Conservation (phyloP, 176 grass and related monocot genomes). For the Phragmites australis region DNA sequence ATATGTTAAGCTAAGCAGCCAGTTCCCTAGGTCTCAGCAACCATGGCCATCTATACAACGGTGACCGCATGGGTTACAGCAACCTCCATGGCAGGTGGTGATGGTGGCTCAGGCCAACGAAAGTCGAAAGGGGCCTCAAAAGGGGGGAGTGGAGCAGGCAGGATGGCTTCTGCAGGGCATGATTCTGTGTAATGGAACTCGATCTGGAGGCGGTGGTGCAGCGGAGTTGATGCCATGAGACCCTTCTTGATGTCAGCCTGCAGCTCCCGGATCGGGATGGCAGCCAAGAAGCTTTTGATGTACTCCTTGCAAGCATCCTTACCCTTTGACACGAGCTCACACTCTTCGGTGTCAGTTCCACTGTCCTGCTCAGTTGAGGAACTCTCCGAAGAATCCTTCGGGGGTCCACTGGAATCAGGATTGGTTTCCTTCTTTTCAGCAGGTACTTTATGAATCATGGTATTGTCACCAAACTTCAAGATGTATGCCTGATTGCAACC, state of each 20-base stretch:
- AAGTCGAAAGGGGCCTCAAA: constrained; percentile 47
- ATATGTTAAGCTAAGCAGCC: constrained; percentile 41
- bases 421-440: constrained; percentile 42
- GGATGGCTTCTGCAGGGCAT: constrained; percentile 18
- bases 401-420: constrained; percentile 23
- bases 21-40: background rate
- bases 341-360: constrained; percentile 25
- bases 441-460: constrained; percentile 60
- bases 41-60: constrained; percentile 29
- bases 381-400: constrained; percentile 30
- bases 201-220: constrained; percentile 91
- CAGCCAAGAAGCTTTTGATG: constrained; percentile 93
- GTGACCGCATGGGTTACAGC: constrained; percentile 18
- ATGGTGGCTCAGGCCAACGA: constrained; percentile 46
- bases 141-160: background rate
- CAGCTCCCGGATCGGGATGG: constrained; percentile 86
- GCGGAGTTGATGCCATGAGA: constrained; percentile 54
- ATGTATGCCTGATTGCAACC: constrained; percentile 87
- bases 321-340: constrained; percentile 58
- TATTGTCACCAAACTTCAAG: constrained; percentile 82
- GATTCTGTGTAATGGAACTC: constrained; percentile 84
- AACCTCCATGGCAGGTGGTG: constrained; percentile 23
- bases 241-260: constrained; percentile 94
- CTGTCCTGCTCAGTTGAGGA: constrained; percentile 42
- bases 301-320: constrained; percentile 92